Base-by-base conservation (phyloP, 345 rosid genomes). In the Dipteronia sinensis region DNA sequence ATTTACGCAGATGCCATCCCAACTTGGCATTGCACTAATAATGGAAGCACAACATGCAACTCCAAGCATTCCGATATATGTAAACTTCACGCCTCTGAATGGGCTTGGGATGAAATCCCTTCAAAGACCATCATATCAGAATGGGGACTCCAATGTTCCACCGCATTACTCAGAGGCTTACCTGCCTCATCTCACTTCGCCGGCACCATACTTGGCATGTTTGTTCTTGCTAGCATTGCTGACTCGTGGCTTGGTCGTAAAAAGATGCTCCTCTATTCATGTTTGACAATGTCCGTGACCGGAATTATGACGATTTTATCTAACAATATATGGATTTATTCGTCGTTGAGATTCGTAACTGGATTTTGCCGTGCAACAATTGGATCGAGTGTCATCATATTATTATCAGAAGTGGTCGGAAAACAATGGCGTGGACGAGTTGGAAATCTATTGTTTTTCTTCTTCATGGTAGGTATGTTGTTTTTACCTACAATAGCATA, bases 201-300 rank as follows among this genome's bases (percentile, higher is more conserved):
- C 5, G 34, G 34, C 5, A 31, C 34, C 34, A 31, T 31, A 31
- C 34, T 31, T 5, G 34, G 34, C 34, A 4, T 27, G 17, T 87
- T 47, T 53, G 44, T 85, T 65, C 79, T 89, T 0, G 77, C 90
- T 9, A 76, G 88, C 0, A 69, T 91, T 0, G 93, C 87, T 0
- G 93, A 91, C 67, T 85, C 93, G 10, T 75, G 83, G 0, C 76
- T 87, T 0, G 92, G 90, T 51, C 91, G 95, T 65, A 89, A 85
- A 51, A 89, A 88, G 62, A 44, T 87, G 84, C 81, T 89, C 59
- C 69, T 88, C 42, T 75, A 87, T 2, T 84, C 90, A 0, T 88
- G 89, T 73, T 65, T 87, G 0, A 10, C 65, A 6, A 88, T 88
- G 90, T 75, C 87, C 58, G 13, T 82, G 31, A 71, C 90, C 38